phyloP scores from a whole-genome alignment of 805 yeast genomes.

The Saturnispora mendoncae region DNA sequence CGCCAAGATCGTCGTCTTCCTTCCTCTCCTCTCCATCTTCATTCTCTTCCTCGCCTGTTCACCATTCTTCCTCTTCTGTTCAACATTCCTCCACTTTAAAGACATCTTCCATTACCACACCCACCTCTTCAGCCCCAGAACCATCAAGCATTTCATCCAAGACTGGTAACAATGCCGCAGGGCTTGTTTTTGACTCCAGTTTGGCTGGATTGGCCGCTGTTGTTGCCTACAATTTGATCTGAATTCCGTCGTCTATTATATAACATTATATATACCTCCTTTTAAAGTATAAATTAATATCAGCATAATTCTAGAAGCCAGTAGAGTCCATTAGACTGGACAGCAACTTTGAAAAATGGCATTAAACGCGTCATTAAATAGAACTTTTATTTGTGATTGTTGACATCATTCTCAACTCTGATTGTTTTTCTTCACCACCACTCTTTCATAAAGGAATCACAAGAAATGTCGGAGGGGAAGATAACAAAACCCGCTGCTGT shows the following conservation, averaged over 20 bases:
- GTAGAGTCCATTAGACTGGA: no score
- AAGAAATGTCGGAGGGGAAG: background rate
- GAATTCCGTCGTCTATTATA: background rate
- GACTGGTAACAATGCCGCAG: constrained; percentile 13
- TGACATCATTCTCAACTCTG: no score
- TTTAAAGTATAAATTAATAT: no score
- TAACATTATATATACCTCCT: background rate
- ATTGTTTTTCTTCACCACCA: no score
- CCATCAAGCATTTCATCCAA: constrained; percentile 11
- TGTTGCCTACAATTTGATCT: constrained; percentile 16
- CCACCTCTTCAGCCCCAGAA: constrained; percentile 12
- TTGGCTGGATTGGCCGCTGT: constrained; percentile 21
- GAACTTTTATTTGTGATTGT: no score
- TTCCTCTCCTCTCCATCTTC: constrained; percentile 13
- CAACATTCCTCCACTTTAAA: constrained; percentile 22
- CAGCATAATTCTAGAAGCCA: no score
- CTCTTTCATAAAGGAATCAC: background rate
- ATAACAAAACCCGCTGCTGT: background rate
- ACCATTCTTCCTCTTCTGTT: constrained; percentile 24
- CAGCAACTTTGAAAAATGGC: no score
- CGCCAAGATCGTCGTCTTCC: no score
- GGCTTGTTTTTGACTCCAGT: constrained; percentile 21
- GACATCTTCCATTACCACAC: constrained; percentile 10
- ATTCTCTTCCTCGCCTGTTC: constrained; percentile 11
- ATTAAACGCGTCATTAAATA: no score